Conservation (phyloP, 768 basidiomycete genomes). For the Agaricus sinodeliciosus region DNA sequence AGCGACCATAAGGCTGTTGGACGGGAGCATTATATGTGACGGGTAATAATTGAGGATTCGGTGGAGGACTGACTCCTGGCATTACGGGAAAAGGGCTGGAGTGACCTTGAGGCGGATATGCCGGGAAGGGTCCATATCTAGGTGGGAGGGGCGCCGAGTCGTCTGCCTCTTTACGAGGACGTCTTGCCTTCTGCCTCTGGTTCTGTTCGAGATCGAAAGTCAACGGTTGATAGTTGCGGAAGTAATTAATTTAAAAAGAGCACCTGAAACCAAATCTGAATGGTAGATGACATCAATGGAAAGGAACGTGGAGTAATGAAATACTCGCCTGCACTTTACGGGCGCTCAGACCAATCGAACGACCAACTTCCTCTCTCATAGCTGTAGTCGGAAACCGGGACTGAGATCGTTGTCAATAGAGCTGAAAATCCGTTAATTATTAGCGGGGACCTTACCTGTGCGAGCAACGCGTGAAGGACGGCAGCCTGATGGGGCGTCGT, state of each 20-base stretch:
- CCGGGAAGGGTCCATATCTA: constrained; percentile 59
- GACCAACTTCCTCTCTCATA: constrained; percentile 83
- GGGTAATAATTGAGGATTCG: constrained; percentile 6
- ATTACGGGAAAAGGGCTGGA: constrained; percentile 9
- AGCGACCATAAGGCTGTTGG: constrained; percentile 12
- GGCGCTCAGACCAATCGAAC: constrained; percentile 82
- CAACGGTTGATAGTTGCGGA: constrained; percentile 17
- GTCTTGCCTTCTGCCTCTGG: constrained; percentile 81
- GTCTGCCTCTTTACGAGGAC: constrained; percentile 59
- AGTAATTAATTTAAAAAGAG: constrained; percentile 8
- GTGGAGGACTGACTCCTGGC: background rate
- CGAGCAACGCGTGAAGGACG: constrained; percentile 81
- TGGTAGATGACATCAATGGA: constrained; percentile 15
- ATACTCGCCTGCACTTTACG: constrained; percentile 80
- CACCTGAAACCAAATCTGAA: constrained; percentile 89
- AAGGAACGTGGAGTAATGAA: background rate
- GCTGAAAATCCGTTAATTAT: background rate
- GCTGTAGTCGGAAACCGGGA: constrained; percentile 87
- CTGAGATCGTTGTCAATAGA: constrained; percentile 27
- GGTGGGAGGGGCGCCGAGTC: constrained; percentile 46
- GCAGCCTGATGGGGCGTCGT: constrained; percentile 87
- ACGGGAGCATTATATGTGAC: constrained; percentile 8
- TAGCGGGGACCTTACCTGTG: constrained; percentile 48
- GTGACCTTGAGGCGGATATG: constrained; percentile 2
- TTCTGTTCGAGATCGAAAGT: constrained; percentile 42